Evolutionary conservation across 169 alveolate species (phyloP).

Genomic region (Plasmodium vinckei): DNA sequence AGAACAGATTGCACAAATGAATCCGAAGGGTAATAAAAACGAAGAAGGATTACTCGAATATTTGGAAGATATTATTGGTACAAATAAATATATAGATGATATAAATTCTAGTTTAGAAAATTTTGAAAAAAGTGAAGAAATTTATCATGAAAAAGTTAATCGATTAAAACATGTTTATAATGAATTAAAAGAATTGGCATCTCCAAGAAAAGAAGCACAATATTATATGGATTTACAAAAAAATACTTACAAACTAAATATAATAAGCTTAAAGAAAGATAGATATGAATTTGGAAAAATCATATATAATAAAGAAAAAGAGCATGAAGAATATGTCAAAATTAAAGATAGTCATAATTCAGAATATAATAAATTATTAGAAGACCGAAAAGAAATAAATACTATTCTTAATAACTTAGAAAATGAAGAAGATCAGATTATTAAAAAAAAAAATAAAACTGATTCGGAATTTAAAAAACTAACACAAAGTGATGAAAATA

Average conservation of each 20-base stretch:
- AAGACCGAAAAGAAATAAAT: conserved; percentile 80
- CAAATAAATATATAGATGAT: conserved; percentile 85
- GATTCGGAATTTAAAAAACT: conserved; percentile 83
- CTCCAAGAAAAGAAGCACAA: conserved; percentile 85
- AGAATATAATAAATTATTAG: conserved; percentile 76
- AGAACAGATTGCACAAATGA: conserved; percentile 97
- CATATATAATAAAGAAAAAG: conserved; percentile 71
- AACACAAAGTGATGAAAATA: conserved; percentile 85
- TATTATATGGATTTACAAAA: conserved; percentile 83
- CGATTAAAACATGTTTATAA: conserved; percentile 87
- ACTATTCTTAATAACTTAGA: conserved; percentile 78
- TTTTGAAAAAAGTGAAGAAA: conserved; percentile 84
- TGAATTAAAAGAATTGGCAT: conserved; percentile 88
- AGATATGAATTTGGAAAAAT: conserved; percentile 52
- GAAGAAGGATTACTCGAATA: conserved; percentile 97
- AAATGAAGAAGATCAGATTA: conserved; percentile 80
- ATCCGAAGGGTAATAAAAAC: conserved; percentile 94
- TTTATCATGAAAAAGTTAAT: conserved; percentile 85
- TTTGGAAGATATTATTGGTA: conserved; percentile 97
- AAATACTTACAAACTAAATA: conserved; percentile 74
- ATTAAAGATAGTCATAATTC: conserved; percentile 41
- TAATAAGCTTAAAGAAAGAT: conserved; percentile 79
- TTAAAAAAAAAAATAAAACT: conserved; percentile 76
- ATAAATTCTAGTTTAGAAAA: conserved; percentile 84
- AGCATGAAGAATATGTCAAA: conserved; percentile 72